Percentiles rank a stretch among this genome's conserved stretches.
Evolutionary conservation across 31 red algal species (phyloP).

Genomic region (Odonthalia washingtoniensis): DNA sequence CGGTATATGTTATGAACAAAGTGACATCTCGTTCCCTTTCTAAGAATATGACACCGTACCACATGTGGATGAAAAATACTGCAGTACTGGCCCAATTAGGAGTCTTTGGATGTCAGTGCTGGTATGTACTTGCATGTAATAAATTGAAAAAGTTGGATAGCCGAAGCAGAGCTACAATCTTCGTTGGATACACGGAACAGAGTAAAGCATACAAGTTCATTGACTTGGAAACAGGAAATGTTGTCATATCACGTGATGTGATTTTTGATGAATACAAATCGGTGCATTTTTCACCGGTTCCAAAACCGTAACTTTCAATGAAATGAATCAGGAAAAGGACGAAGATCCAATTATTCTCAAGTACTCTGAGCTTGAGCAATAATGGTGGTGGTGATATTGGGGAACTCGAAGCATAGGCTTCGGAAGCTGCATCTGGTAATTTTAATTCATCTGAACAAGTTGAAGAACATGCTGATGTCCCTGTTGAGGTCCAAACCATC

Average conservation of each 20-base stretch:
- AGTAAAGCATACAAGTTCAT: constrained; percentile 36
- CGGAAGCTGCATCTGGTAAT: no score
- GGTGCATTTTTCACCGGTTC: background rate
- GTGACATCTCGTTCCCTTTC: background rate
- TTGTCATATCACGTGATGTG: background rate
- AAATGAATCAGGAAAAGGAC: background rate
- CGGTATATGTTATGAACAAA: constrained; percentile 14
- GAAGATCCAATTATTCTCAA: no score
- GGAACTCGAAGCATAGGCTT: no score
- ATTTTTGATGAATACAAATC: background rate
- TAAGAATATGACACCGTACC: background rate
- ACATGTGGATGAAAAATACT: background rate
- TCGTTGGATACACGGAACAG: constrained; percentile 21
- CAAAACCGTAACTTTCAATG: background rate
- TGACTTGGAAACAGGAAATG: background rate
- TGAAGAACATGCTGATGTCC: no score
- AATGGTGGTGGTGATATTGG: no score
- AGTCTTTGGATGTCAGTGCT: constrained; percentile 24
- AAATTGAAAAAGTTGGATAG: constrained; percentile 19
- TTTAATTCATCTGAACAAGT: no score
- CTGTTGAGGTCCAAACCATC: no score
- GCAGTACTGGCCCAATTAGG: background rate
- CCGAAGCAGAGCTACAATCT: background rate
- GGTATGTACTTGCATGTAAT: constrained; percentile 8
- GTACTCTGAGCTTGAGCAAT: no score